A percentile compares a stretch with the other conserved stretches of the same genome.
Conservation (phyloP, 176 grass and related monocot species). For the Paspalum notatum region DNA sequence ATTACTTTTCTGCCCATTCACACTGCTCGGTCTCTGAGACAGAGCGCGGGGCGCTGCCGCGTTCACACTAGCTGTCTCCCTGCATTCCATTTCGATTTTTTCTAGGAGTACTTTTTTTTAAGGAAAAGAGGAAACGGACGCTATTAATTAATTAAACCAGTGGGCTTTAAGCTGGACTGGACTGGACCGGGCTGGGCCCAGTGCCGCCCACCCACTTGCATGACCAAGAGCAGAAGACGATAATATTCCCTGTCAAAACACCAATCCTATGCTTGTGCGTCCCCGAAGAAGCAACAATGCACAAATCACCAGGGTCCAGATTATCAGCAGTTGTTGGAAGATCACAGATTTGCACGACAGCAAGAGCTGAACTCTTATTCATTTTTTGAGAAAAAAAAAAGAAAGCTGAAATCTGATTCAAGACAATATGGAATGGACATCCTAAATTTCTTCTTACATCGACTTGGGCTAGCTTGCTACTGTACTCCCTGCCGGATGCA, state of each 20-base stretch:
- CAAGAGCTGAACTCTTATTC: slow-evolving; percentile 36
- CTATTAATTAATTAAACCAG: background rate
- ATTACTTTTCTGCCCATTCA: slow-evolving; percentile 57
- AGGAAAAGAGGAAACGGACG: background rate
- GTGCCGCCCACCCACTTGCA: slow-evolving; percentile 19
- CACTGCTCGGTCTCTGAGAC: slow-evolving; percentile 33
- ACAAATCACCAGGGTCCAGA: background rate
- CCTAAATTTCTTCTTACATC: slow-evolving; percentile 19
- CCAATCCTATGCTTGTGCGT: background rate
- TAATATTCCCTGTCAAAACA: background rate
- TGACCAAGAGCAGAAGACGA: background rate
- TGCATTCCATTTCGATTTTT: slow-evolving; percentile 36
- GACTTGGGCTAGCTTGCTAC: slow-evolving; percentile 15
- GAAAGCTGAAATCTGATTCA: slow-evolving; percentile 30
- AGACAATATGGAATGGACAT: background rate
- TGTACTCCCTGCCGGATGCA: slow-evolving; percentile 39
- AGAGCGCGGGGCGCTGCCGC: background rate
- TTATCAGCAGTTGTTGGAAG: slow-evolving; percentile 11
- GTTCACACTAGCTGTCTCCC: slow-evolving; percentile 55
- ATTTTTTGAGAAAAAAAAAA: background rate
- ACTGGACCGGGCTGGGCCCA: background rate
- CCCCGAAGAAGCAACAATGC: background rate
- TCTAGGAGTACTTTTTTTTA: background rate
- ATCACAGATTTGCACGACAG: slow-evolving; percentile 24
- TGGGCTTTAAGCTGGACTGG: slow-evolving; percentile 30